Base-by-base conservation (phyloP, 177 flowering plant genomes). In the Vitis hybrid region DNA sequence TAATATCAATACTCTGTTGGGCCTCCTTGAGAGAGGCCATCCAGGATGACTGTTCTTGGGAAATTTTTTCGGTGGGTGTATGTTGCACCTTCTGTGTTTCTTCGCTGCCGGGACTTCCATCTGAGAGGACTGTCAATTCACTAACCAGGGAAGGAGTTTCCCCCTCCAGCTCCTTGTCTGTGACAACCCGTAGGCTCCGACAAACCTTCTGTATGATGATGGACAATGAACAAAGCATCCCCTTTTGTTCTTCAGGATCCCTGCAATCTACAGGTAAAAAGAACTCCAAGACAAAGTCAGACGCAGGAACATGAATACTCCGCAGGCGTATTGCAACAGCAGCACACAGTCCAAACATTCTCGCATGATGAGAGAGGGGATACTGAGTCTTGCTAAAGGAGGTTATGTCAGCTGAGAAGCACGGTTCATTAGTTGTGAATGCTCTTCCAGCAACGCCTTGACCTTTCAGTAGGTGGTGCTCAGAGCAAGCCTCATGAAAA, bases 281-380 rank as follows among this genome's bases (percentile, higher is more conserved):
- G 70, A 85, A 85, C 72, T 85, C 89, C 62, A 91, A 70, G 12
- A 88, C 90, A 79, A 84, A 91, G 74, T 91, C 94, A 35, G 78
- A 60, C 24, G 60, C 40, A 68, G 84, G 85, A 52, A 86, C 81
- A 60, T 80, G 71, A 60, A 87, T 75, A 69, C 90, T 81, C 57
- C 93, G 68, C 57, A 90, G 77, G n/a, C 93, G 88, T 67, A 91
- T 90, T 27, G 97, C 94, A 48, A 90, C 90, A 76, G 97, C 89
- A 65, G 90, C 91, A 66, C 74, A 78, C 66, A 91, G 60, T 3
- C 79, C 81, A 75, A 90, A 90, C 81, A 90, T 73, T 75, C 68
- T 83, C 7, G 97, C 97, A 77, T 91, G 87, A 75, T 91, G 94
- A 11, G 89, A 79, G 32, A 91, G 88, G 56, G 97, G 97, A 70